These are phyloP conservation scores for Fraxinus ornus DNA, from an alignment of 305 asterid genomes.

Conservation along the genomic window DNA sequence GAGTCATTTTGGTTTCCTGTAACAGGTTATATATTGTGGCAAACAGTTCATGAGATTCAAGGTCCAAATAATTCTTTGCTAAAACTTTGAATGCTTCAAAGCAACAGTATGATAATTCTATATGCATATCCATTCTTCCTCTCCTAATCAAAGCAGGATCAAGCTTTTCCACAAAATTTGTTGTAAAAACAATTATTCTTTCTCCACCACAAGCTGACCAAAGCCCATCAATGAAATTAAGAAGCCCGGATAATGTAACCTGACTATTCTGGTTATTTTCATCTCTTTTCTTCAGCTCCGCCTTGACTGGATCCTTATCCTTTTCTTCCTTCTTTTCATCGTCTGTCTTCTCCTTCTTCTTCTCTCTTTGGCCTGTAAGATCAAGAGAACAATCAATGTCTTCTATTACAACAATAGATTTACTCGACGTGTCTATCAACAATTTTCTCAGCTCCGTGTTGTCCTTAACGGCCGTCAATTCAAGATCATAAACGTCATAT, in stretches of 20 bases:
- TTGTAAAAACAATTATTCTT: slow-evolving; percentile 50
- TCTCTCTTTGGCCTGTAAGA: slow-evolving; percentile 50
- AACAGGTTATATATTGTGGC: slow-evolving; percentile 32
- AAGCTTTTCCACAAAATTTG: slow-evolving; percentile 46
- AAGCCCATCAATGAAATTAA: slow-evolving; percentile 59
- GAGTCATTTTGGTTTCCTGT: slow-evolving; percentile 40
- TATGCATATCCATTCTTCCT: slow-evolving; percentile 65
- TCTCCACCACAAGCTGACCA: slow-evolving; percentile 62
- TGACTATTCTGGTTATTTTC: slow-evolving; percentile 35
- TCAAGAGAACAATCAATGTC: slow-evolving; percentile 55
- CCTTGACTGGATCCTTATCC: not conserved
- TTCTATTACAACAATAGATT: slow-evolving; percentile 49
- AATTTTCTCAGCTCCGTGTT: slow-evolving; percentile 45
- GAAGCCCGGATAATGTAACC: slow-evolving; percentile 56
- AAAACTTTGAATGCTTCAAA: slow-evolving; percentile 55
- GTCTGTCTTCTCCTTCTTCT: not conserved
- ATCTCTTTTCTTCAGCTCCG: slow-evolving; percentile 21
- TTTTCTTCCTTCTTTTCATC: slow-evolving; percentile 18
- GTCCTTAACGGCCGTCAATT: slow-evolving; percentile 47
- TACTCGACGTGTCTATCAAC: slow-evolving; percentile 41
- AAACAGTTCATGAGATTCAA: slow-evolving; percentile 38
- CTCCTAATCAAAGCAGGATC: slow-evolving; percentile 55
- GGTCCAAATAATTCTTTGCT: slow-evolving; percentile 47
- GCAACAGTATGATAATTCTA: slow-evolving; percentile 55
- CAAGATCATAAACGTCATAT: slow-evolving; percentile 53